These are phyloP conservation scores for Exophiala dermatitidis DNA, from an alignment of 2,329 filamentous ascomycete species.

Conservation along the genomic window DNA sequence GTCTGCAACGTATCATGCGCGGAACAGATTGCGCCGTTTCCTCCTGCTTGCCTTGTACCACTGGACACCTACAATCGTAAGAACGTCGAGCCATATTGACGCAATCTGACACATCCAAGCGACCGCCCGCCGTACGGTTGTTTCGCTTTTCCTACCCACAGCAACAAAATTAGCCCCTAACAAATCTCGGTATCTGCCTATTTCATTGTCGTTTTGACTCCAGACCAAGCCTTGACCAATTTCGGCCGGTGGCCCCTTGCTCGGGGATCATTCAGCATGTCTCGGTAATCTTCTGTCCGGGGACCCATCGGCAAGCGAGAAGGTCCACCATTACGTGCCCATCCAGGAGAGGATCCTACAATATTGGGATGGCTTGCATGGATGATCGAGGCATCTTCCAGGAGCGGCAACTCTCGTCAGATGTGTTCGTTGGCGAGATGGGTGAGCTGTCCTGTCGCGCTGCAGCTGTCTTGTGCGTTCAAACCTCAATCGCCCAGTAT, in stretches of 20 bases:
- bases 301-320: background rate
- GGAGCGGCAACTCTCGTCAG: no score
- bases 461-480: background rate
- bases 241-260: background rate
- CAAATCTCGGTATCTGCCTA: background rate
- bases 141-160: background rate
- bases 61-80: background rate
- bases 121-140: background rate
- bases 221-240: background rate
- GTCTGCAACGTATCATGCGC: no score
- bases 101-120: background rate
- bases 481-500: no score
- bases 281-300: background rate
- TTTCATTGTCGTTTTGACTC: background rate
- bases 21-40: no score
- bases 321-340: background rate
- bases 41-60: background rate
- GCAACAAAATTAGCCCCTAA: background rate
- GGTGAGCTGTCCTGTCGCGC: no score
- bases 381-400: no score
- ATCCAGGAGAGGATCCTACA: background rate
- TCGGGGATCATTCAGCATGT: background rate
- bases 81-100: background rate
- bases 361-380: no score
- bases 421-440: no score